Evolutionary conservation across 176 grass and related monocot genomes (phyloP).

Genomic region (Carex kokanica): DNA sequence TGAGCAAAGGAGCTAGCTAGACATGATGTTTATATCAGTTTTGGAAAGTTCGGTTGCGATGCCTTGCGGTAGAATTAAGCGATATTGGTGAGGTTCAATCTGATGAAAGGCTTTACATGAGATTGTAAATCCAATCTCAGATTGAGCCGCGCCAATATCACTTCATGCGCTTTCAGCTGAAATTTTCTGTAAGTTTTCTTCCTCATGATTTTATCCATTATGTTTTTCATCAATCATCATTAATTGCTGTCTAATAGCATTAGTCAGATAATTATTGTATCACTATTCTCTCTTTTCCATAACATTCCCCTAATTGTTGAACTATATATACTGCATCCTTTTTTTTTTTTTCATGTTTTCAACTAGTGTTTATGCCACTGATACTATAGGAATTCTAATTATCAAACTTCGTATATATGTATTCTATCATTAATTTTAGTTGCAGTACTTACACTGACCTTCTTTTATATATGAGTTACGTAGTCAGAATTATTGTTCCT

Average conservation of each 20-base stretch:
- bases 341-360: neutral
- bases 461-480: neutral
- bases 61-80: constrained; percentile 36
- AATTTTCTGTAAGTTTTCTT: constrained; percentile 14
- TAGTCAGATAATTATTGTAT: neutral
- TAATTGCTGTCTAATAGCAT: neutral
- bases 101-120: constrained; percentile 41
- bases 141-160: constrained; percentile 99
- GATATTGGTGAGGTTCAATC: constrained; percentile 99
- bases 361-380: neutral
- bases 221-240: neutral
- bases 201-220: neutral
- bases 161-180: constrained; percentile 30
- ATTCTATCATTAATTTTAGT: neutral
- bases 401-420: neutral
- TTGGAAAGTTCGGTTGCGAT: neutral
- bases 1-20: neutral
- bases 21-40: neutral
- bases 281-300: neutral
- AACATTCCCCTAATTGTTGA: neutral
- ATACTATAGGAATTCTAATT: neutral
- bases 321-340: neutral
- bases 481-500: neutral
- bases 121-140: constrained; percentile 48
- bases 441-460: neutral